Evolutionary conservation across 345 rosid species (phyloP), one percentile per base, ranked within the genome.

Genomic region (Nephelium lappaceum): DNA sequence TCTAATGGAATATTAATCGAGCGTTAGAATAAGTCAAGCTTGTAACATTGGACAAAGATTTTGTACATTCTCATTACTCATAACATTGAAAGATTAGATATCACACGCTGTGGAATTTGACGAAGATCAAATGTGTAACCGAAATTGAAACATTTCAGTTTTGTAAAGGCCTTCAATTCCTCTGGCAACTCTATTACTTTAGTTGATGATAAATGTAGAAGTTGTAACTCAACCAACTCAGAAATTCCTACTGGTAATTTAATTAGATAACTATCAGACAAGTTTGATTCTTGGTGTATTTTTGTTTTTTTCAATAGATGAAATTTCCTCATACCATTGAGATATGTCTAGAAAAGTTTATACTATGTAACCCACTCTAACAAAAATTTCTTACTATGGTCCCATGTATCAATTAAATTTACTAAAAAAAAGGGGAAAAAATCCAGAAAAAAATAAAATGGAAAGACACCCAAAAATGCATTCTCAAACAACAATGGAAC

Each of bases 111-210:
- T 49, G 55, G 55, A 49, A 49, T 14, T 3, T 3, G 4, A 11
- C 5, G 16, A 0, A 49, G 55, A 11, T 0, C 4, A 14, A 3
- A 0, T 16, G 15, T 14, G 15, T 2, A 0, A 0, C 1, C 19
- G 18, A 49, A 14, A 3, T 49, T 14, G 3, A 49, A 49, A 49
- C 16, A 49, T 49, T 15, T 49, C 15, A 49, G 55, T 12, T 49
- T 49, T 49, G 55, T 14, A 18, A 49, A 14, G 15, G 55, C 55
- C 55, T 49, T 49, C 15, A 49, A 49, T 16, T 49, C 16, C 55
- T 49, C 16, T 0, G 55, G 55, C 1, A 4, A 49, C 55, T 49
- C 16, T 14, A 4, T 14, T 11, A 49, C 15, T 5, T 11, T 3
- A 14, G 19, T 49, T 3, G 0, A 4, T 49, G 55, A 49, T 49